Evolutionary conservation across 2,329 filamentous ascomycete species (phyloP), one percentile per base, ranked within the genome.

Genomic region (Berkeleyomyces rouxiae): DNA sequence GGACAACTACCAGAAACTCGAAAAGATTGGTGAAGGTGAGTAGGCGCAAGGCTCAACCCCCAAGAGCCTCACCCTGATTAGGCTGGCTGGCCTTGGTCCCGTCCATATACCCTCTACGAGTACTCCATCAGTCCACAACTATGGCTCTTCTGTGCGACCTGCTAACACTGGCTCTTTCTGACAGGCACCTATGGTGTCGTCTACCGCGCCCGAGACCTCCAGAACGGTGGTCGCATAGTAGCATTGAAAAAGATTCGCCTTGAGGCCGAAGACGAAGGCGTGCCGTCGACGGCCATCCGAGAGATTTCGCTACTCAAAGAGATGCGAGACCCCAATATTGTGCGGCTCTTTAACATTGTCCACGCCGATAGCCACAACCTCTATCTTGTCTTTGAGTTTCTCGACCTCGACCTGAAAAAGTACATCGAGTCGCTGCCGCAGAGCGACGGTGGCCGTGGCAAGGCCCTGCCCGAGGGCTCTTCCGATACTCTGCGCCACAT

Each of bases 1-100:
- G 90, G 90, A 96, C 75, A 95, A 95, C 76, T 96, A 96, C 74
- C 88, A 95, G 76, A 95, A 95, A 78, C 82, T 96, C 71, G 90
- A 96, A 78, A 96, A 96, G 80, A 90, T 96, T 70, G 90, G 90
- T 74, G 90, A 96, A 82, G 90, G 90, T 93, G 77, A 69, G 63
- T 42, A 16, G 33, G 49, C 36, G n/a, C 49, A 53, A 53, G 13
- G 31, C 49, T 33, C 49, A 39, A 55, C 7, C 10, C 49, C 10
- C 10, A 55, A 55, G 49, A 23, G 33, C 49, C 36, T 36, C 4
- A 37, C 6, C 10, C n/a, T n/a, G 36, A 55, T 47, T 23, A 36
- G 23, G 23, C 23, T 23, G 23, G 23, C 31, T 31, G 31, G 36
- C 13, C 9, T 31, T 16, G n/a, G n/a, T 13, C n/a, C 31, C 37